Evolutionary conservation across 179 eudicot species (phyloP), one percentile per base, ranked within the genome.

Genomic region (Silene noctiflora): DNA sequence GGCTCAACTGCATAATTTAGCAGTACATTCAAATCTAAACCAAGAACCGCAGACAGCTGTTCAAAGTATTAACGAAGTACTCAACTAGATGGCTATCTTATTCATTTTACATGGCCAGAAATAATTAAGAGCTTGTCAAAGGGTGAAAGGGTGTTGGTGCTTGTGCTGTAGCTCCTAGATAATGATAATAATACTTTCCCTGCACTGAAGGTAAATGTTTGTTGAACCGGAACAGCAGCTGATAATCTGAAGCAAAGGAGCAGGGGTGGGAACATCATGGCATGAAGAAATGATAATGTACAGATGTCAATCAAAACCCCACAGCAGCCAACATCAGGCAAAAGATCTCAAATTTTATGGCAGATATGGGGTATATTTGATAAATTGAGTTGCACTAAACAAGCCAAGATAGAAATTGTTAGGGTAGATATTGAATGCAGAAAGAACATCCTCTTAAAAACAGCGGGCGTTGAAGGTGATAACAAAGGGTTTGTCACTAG

Each of bases 141-240:
- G 51, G 48, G 31, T 77, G 33, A 3, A 67, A 67, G 71, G 71
- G 71, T 31, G 44, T 66, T n/a, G 48, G 69, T 67, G 71, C 19
- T 35, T 21, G 22, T n/a, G 53, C 39, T 4, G 17, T 67, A n/a
- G 51, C 71, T n/a, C 9, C 51, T 20, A 17, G 53, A 3, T 19
- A 67, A 35, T 19, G 48, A 29, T 17, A 35, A 14, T 29, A 35
- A 35, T 12, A 42, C 17, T 33, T 56, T 59, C 39, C 74, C 48
- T 56, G 60, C n/a, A 33, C 21, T 69, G 44, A 44, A 61, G 51
- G 31, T 51, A 44, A 56, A 19, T n/a, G 16, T 29, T 4, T 4
- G 46, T 56, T 42, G 70, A 10, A 46, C n/a, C 24, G 56, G 31
- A 31, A 59, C 11, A 44, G 25, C 4, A 58, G 8, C 39, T 59